These are phyloP conservation scores for Byssochlamys sp. DNA, from an alignment of 2,329 filamentous ascomycete species.

Conservation along the genomic window DNA sequence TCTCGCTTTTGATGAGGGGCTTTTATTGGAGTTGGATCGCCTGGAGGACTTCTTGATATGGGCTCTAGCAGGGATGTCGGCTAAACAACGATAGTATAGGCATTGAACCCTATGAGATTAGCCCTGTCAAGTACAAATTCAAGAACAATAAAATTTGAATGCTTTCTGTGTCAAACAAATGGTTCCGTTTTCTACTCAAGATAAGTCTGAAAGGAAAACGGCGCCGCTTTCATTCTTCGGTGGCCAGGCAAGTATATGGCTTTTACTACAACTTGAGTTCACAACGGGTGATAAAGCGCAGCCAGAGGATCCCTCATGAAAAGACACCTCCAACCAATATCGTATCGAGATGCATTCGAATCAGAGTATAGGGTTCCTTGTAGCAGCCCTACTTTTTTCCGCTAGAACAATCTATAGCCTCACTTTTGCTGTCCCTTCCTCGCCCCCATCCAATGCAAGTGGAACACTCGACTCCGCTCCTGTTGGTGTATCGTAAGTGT, in stretches of 20 bases:
- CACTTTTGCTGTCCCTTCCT: constrained; percentile 25
- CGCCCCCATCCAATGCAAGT: constrained; percentile 23
- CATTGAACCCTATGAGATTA: not conserved
- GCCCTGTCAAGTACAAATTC: not conserved
- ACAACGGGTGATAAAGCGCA: no score
- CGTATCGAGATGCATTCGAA: not conserved
- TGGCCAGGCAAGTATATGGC: not conserved
- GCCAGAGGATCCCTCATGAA: no score
- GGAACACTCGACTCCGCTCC: constrained; percentile 31
- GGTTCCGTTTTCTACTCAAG: not conserved
- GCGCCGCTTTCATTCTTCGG: not conserved
- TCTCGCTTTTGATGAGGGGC: not conserved
- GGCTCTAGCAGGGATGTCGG: not conserved
- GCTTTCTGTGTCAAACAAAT: not conserved
- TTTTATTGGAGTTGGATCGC: not conserved
- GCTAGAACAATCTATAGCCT: not conserved
- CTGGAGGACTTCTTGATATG: not conserved
- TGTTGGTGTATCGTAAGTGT: constrained; percentile 38
- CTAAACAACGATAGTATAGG: not conserved
- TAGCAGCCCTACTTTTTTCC: not conserved
- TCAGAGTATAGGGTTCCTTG: not conserved
- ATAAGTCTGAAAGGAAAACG: not conserved
- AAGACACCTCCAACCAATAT: no score
- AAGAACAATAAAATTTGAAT: not conserved
- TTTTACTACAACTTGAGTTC: not conserved